Percentiles rank a stretch among this genome's conserved stretches.
These are phyloP conservation scores for Marasmius sp. DNA, from an alignment of 1,284 basidiomycete species.

Conservation along the genomic window DNA sequence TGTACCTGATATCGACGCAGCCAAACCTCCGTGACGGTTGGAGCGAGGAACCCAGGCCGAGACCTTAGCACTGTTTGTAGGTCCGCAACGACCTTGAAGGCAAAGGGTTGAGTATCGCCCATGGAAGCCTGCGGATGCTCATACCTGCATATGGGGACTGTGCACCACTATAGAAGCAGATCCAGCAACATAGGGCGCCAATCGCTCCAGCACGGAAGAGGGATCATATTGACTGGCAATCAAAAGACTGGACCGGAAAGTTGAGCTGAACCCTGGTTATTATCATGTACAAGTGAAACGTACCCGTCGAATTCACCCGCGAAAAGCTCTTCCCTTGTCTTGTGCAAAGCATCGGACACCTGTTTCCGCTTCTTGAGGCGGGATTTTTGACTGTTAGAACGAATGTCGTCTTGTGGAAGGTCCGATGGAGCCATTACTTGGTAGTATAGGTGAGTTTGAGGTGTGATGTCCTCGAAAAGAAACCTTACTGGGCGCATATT, in stretches of 20 bases:
- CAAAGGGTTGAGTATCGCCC: conserved; percentile 3
- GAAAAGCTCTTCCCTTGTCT: conserved; percentile 81
- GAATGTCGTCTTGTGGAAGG: conserved; percentile 49
- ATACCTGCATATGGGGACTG: conserved; percentile 77
- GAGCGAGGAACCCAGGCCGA: conserved; percentile 71
- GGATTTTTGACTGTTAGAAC: conserved; percentile 68
- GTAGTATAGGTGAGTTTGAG: conserved; percentile 10
- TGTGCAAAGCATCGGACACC: conserved; percentile 56
- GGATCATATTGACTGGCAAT: conserved; percentile 88
- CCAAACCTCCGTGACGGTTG: conserved; percentile 88
- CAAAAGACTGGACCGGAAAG: conserved; percentile 56
- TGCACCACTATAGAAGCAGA: conserved; percentile 88
- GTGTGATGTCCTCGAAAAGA: not conserved
- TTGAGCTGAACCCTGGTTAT: not conserved
- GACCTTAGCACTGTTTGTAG: conserved; percentile 73
- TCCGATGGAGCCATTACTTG: conserved; percentile 61
- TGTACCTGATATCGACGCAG: conserved; percentile 83
- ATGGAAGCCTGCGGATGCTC: conserved; percentile 11
- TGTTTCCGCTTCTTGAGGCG: conserved; percentile 74
- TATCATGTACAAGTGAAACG: conserved; percentile 20
- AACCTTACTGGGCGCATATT: conserved; percentile 64
- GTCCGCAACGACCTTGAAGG: conserved; percentile 65
- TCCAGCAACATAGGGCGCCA: conserved; percentile 80
- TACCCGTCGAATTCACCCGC: conserved; percentile 86
- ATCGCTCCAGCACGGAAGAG: conserved; percentile 74